Evolutionary conservation across 805 yeast genomes (phyloP).

Genomic region (Candida pseudofarinosa): DNA sequence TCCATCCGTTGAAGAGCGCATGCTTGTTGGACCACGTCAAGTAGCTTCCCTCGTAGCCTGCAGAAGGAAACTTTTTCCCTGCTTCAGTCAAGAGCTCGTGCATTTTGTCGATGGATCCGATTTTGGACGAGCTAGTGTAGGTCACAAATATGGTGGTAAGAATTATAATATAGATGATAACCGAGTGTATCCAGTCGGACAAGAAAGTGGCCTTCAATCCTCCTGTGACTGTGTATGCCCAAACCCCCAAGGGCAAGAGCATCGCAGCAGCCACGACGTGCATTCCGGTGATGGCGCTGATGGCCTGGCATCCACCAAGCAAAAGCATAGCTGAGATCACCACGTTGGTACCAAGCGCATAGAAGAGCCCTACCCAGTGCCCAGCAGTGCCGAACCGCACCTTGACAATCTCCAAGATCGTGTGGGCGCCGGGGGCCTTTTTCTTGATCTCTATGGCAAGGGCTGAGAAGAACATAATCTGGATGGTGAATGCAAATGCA

Average conservation of each 20-base stretch:
- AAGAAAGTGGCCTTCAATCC: constrained; percentile 45
- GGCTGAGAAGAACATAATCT: constrained; percentile 80
- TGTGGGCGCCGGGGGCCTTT: constrained; percentile 88
- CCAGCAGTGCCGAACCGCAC: constrained; percentile 76
- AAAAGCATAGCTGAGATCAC: constrained; percentile 89
- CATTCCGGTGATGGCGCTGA: constrained; percentile 74
- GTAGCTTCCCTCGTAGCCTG: constrained; percentile 85
- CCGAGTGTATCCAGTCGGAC: constrained; percentile 42
- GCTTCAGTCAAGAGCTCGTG: constrained; percentile 68
- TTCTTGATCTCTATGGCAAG: constrained; percentile 85
- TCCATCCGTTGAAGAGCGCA: constrained; percentile 87
- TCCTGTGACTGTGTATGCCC: constrained; percentile 39
- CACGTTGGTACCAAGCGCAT: constrained; percentile 83
- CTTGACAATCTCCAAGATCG: constrained; percentile 79
- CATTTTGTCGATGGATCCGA: constrained; percentile 81
- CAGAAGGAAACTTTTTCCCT: constrained; percentile 59
- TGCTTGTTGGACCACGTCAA: constrained; percentile 80
- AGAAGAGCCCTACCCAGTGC: constrained; percentile 67
- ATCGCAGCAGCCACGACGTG: constrained; percentile 77
- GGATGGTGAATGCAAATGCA: constrained; percentile 90
- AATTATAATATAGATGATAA: constrained; percentile 68
- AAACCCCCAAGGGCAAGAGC: constrained; percentile 76
- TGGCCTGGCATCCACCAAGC: constrained; percentile 86
- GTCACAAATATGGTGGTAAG: constrained; percentile 78
- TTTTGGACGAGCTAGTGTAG: constrained; percentile 59